phyloP scores from a whole-genome alignment of 1,284 basidiomycete genomes.

The Leccinum laetum region DNA sequence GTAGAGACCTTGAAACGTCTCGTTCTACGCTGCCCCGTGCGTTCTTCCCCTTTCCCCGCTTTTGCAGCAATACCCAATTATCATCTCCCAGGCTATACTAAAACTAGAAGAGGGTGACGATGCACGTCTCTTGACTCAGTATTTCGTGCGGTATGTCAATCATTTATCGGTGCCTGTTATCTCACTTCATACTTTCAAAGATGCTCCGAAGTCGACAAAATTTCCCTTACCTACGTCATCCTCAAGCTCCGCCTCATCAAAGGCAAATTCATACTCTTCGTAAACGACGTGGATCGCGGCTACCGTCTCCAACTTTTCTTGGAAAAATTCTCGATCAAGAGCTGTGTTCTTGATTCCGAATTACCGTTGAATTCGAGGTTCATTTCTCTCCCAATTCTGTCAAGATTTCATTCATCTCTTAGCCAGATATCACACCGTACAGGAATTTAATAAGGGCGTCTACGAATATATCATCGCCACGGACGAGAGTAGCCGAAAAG shows the following conservation, averaged over 20 bases:
- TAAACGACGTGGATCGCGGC: conserved; percentile 94
- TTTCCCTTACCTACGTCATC: conserved; percentile 91
- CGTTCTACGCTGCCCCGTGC: conserved; percentile 83
- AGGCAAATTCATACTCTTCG: conserved; percentile 97
- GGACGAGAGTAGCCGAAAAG: conserved; percentile 74
- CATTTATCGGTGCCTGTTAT: neutral
- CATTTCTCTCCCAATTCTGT: neutral
- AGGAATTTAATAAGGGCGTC: conserved; percentile 98
- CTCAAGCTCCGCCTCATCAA: conserved; percentile 93
- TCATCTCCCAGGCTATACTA: conserved; percentile 68
- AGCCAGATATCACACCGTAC: conserved; percentile 90
- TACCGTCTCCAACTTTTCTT: conserved; percentile 97
- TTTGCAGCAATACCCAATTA: neutral
- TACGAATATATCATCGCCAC: conserved; percentile 99
- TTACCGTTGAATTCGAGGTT: conserved; percentile 91
- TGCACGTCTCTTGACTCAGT: conserved; percentile 81
- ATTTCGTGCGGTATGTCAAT: conserved; percentile 65
- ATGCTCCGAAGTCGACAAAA: conserved; percentile 94
- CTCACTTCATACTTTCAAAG: conserved; percentile 36
- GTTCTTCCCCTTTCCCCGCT: conserved; percentile 25
- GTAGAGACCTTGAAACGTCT: conserved; percentile 91
- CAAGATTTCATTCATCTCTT: conserved; percentile 5
- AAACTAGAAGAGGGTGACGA: conserved; percentile 87
- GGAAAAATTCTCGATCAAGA: conserved; percentile 97
- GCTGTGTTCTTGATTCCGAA: conserved; percentile 96